Conservation (phyloP, 2,329 filamentous ascomycete species). For the Orbilia quercus region DNA sequence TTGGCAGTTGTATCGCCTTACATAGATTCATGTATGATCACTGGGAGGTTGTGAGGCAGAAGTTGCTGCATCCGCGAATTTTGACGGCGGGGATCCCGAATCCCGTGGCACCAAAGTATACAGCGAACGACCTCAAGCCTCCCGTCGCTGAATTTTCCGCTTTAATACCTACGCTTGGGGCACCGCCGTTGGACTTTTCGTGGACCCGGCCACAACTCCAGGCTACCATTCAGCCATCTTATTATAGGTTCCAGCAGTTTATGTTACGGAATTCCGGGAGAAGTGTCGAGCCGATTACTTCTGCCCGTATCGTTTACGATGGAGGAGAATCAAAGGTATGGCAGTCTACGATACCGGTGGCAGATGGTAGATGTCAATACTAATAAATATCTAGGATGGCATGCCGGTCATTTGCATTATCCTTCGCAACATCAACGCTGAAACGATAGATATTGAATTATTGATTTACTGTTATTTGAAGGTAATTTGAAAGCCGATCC, state of each 20-base stretch:
- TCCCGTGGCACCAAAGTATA: constrained; percentile 46
- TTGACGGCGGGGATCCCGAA: constrained; percentile 36
- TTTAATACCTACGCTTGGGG: constrained; percentile 74
- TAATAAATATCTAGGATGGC: constrained; percentile 67
- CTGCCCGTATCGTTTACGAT: constrained; percentile 75
- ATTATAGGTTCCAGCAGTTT: constrained; percentile 77
- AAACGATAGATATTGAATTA: constrained; percentile 74
- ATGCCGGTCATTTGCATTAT: constrained; percentile 77
- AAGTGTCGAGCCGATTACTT: constrained; percentile 73
- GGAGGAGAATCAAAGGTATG: constrained; percentile 74
- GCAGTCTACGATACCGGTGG: constrained; percentile 61
- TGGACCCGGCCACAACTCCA: constrained; percentile 77
- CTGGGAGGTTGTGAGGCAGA: constrained; percentile 76
- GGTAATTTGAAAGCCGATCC: constrained; percentile 62
- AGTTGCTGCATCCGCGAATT: constrained; percentile 70
- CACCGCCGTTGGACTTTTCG: constrained; percentile 75
- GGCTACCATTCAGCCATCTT: constrained; percentile 72
- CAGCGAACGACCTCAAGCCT: constrained; percentile 42
- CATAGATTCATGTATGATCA: constrained; percentile 78
- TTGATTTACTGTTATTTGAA: constrained; percentile 76
- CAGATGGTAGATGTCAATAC: constrained; percentile 45
- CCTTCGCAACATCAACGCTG: constrained; percentile 74
- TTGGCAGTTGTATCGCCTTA: constrained; percentile 76
- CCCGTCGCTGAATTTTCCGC: constrained; percentile 60
- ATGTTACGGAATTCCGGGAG: constrained; percentile 77